Conservation (phyloP, 306 rosid genomes). For the Abrus pulchellus region DNA sequence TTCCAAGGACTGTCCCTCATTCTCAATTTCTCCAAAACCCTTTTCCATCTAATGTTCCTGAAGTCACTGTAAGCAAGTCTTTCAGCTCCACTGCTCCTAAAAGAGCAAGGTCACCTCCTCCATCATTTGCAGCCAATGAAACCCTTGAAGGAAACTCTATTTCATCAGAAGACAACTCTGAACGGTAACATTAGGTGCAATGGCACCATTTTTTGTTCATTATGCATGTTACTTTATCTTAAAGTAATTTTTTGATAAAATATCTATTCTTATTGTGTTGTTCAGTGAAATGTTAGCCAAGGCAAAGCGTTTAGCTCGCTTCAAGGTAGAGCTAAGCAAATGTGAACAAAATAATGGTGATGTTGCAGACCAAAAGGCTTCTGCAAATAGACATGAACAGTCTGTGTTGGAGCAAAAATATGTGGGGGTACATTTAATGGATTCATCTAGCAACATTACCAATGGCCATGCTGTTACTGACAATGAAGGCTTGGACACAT, state of each 20-base stretch:
- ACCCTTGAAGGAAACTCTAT: conserved; percentile 57
- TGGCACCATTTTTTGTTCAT: conserved; percentile 36
- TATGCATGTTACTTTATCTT: conserved; percentile 25
- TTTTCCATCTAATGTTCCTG: conserved; percentile 37
- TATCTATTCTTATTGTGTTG: conserved; percentile 38
- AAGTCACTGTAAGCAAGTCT: conserved; percentile 43
- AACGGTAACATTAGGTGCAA: conserved; percentile 66
- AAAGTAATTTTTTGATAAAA: conserved; percentile 23
- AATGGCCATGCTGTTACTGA: conserved; percentile 60
- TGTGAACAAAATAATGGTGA: conserved; percentile 59
- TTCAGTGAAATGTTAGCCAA: conserved; percentile 86
- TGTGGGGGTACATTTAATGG: conserved; percentile 52
- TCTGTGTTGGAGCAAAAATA: conserved; percentile 59
- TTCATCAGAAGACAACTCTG: conserved; percentile 66
- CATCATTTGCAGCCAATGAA: conserved; percentile 56
- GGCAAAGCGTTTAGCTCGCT: conserved; percentile 94
- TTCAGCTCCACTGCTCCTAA: conserved; percentile 58
- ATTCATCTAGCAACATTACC: conserved; percentile 59
- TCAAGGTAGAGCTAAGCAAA: conserved; percentile 80
- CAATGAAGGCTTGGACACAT: conserved; percentile 61
- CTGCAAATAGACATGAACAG: conserved; percentile 53
- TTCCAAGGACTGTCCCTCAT: conserved; percentile 38
- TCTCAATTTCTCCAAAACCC: conserved; percentile 44
- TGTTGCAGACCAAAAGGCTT: conserved; percentile 55
- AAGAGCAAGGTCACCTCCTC: conserved; percentile 87